A percentile compares a stretch with the other conserved stretches of the same genome.
These are phyloP conservation scores for Malassezia globosa DNA, from an alignment of 1,284 basidiomycete species.

Conservation along the genomic window DNA sequence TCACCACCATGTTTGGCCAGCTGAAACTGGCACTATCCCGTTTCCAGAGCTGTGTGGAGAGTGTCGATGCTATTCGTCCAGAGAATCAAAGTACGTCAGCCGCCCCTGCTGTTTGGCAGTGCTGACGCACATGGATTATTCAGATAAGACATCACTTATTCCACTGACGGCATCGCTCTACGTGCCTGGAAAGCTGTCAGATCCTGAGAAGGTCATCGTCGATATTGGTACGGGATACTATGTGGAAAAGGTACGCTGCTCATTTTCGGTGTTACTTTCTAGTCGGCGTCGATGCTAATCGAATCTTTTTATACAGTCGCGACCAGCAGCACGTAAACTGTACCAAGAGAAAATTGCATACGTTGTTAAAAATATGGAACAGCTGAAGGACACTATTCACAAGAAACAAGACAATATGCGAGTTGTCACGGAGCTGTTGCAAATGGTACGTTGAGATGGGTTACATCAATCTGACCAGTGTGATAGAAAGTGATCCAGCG, in stretches of 20 bases:
- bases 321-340: conserved; percentile 32
- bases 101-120: too few relatives aligned
- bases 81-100: conserved; percentile 54
- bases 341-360: conserved; percentile 39
- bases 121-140: too few relatives aligned
- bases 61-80: conserved; percentile 65
- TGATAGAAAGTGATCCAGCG: conserved; percentile 9
- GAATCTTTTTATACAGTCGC: conserved; percentile 18
- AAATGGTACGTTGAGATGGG: conserved; percentile 27
- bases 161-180: conserved; percentile 89
- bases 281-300: too few relatives aligned
- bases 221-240: conserved; percentile 96
- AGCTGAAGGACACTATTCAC: conserved; percentile 41
- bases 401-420: conserved; percentile 44
- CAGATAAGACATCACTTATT: conserved; percentile 76
- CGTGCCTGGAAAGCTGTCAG: conserved; percentile 76
- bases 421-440: conserved; percentile 37
- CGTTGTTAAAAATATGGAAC: conserved; percentile 37
- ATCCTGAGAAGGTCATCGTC: conserved; percentile 76
- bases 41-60: conserved; percentile 75
- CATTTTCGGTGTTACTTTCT: too few relatives aligned
- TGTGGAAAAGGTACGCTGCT: conserved; percentile 76
- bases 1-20: conserved; percentile 83
- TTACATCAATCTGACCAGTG: background rate
- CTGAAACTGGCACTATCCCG: conserved; percentile 84